Conservation (phyloP, 257 asterid species). For the Thymus mandschuricus region DNA sequence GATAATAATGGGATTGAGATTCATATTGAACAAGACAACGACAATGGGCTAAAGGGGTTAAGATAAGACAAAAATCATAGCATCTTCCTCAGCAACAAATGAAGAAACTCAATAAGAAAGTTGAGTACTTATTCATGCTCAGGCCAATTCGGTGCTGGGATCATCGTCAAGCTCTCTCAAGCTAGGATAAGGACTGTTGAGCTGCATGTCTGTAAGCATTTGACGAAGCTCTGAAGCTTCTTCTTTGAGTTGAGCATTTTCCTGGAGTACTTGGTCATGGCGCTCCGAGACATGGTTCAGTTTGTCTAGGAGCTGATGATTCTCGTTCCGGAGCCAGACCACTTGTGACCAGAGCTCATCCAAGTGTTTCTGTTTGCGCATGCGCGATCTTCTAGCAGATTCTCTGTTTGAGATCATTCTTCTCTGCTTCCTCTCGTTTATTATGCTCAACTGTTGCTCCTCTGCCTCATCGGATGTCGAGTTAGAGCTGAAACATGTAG, state of each 20-base stretch:
- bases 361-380: conserved; percentile 90
- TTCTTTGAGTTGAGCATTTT: conserved; percentile 71
- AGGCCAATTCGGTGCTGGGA: conserved; percentile 44
- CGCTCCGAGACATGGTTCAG: conserved; percentile 64
- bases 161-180: conserved; percentile 56
- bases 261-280: conserved; percentile 61
- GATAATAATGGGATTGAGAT: conserved; percentile 25
- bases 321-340: conserved; percentile 78
- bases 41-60: conserved; percentile 32
- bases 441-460: conserved; percentile 66
- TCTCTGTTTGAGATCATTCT: conserved; percentile 91
- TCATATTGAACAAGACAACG: conserved; percentile 33
- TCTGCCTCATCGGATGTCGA: conserved; percentile 93
- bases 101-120: conserved; percentile 25
- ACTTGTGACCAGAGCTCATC: conserved; percentile 95
- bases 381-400: conserved; percentile 86
- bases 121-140: conserved; percentile 28
- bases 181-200: conserved; percentile 53
- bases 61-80: conserved; percentile 38
- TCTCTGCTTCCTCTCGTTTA: conserved; percentile 81
- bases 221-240: conserved; percentile 75
- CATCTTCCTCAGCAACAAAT: conserved; percentile 39
- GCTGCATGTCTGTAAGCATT: conserved; percentile 66
- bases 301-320: conserved; percentile 68
- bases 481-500: conserved; percentile 69